A percentile compares a stretch with the other conserved stretches of the same genome.
phyloP scores from a whole-genome alignment of 805 yeast genomes.

The Lipomyces yamadae region DNA sequence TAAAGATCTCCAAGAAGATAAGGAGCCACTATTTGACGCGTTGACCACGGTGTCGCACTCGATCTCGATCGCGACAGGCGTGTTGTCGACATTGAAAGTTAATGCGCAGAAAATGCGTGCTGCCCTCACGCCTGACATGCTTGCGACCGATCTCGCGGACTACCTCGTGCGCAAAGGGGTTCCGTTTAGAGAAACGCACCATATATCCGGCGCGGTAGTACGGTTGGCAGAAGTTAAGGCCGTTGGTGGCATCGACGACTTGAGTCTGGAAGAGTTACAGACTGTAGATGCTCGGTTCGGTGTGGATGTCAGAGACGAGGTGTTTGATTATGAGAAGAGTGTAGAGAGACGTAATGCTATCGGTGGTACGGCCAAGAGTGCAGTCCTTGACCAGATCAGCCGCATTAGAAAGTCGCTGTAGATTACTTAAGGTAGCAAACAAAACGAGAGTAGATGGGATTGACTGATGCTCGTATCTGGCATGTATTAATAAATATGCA shows the following conservation, averaged over 20 bases:
- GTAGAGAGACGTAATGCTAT: constrained; percentile 96
- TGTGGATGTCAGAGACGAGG: constrained; percentile 71
- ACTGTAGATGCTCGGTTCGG: constrained; percentile 79
- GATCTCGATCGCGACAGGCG: constrained; percentile 92
- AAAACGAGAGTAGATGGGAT: background rate
- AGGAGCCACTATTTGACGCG: constrained; percentile 96
- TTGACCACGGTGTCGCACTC: constrained; percentile 92
- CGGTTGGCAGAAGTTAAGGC: constrained; percentile 80
- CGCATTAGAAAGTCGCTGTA: constrained; percentile 33
- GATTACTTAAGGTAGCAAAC: background rate
- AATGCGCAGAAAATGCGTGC: constrained; percentile 76
- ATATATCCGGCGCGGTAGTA: constrained; percentile 97
- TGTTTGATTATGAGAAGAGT: constrained; percentile 89
- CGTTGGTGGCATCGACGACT: constrained; percentile 82
- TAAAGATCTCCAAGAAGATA: constrained; percentile 98
- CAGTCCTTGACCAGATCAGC: constrained; percentile 76
- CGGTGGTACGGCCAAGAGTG: constrained; percentile 95
- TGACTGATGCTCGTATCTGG: too few species aligned
- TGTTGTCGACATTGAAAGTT: constrained; percentile 81
- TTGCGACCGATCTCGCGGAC: constrained; percentile 98
- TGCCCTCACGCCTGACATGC: constrained; percentile 97
- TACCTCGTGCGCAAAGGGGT: constrained; percentile 97
- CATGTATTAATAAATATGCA: too few species aligned
- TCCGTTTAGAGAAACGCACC: constrained; percentile 99
- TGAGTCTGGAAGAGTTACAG: constrained; percentile 77